A percentile compares a stretch with the other conserved stretches of the same genome.
Evolutionary conservation across 805 yeast species (phyloP).

Genomic region (Kuraishia floccosa): DNA sequence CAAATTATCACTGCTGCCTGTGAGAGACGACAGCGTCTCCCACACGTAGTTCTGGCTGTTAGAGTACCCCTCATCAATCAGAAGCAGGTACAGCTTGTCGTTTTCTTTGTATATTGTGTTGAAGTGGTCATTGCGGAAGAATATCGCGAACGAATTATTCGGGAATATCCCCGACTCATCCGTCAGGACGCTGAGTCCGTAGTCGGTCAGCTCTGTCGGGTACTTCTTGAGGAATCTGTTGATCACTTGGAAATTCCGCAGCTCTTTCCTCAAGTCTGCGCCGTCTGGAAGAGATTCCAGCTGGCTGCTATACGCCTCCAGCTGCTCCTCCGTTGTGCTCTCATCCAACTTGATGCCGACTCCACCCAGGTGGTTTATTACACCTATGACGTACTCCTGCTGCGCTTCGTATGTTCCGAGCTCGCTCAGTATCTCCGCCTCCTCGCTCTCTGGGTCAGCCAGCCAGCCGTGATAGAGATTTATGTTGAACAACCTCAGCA

Average conservation of each 20-base stretch:
- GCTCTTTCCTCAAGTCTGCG: background rate
- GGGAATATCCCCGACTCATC: conserved; percentile 19
- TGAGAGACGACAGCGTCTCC: conserved; percentile 62
- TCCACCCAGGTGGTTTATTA: conserved; percentile 5
- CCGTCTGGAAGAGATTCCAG: conserved; percentile 4
- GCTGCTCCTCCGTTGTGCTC: too few relatives aligned
- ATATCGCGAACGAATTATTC: conserved; percentile 48
- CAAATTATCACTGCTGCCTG: conserved; percentile 61
- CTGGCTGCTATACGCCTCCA: conserved; percentile 1
- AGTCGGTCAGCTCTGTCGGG: conserved; percentile 64
- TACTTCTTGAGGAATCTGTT: conserved; percentile 42
- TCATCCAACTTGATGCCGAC: background rate
- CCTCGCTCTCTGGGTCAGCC: conserved; percentile 17
- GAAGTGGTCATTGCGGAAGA: conserved; percentile 89
- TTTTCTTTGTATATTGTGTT: conserved; percentile 49
- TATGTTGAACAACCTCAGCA: conserved; percentile 13
- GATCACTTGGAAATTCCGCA: conserved; percentile 4
- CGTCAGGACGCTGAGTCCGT: conserved; percentile 45
- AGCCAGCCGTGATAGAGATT: conserved; percentile 80
- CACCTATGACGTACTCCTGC: conserved; percentile 16
- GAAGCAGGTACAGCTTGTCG: conserved; percentile 45
- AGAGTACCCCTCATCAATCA: conserved; percentile 62
- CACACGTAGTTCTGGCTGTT: conserved; percentile 50
- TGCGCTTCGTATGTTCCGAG: conserved; percentile 15
- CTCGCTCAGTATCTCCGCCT: conserved; percentile 1